Base-by-base conservation (phyloP, 2,329 filamentous ascomycete species). In the Talaromyces funiculosus region DNA sequence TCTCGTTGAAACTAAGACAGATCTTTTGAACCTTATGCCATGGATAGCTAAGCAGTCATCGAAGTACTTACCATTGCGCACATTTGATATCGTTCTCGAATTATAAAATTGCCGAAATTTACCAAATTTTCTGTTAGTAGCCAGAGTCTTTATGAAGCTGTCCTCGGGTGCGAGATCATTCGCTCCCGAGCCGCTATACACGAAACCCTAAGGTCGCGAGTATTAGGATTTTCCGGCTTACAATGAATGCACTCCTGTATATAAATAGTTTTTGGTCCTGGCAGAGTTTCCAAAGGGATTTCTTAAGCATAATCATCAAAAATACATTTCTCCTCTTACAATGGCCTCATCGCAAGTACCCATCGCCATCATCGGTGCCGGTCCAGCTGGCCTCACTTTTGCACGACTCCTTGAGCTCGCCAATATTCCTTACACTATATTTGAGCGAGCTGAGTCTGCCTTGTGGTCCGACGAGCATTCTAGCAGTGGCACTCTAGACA, bases 341-440 rank as follows among this genome's bases (percentile, higher is more conserved):
- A 57, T 57, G 55, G 24, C 42, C 38, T 42, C 53, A 10, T 53
- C 64, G 29, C 60, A 64, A 26, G 35, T 16, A 47, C 29, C 42
- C 8, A 64, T 67, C 26, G 65, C 65, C 14, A 67, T 68, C 10
- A 63, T 67, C 29, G 65, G 65, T 16, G 66, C 59, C 4, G 66
- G 66, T 0, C 66, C 66, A n/a, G 59, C 65, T 24, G 67, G 67
- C 4, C 61, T 68, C 7, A 57, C 60, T 31, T 63, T 68, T 20
- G 67, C 67, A 12, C 64, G 65, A 10, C 60, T 67, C 2, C 61
- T 67, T 20, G 62, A 66, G 8, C 56, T 61, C 9, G 60, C 45
- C 10, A 58, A 59, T 16, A 61, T 67, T 35, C 43, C 64, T 49
- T 69, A 67, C 45, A 18, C 68, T 9, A 53, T 68, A 26, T 67